These are phyloP conservation scores for Pholiota conissans DNA, from an alignment of 768 basidiomycete species.

Conservation along the genomic window DNA sequence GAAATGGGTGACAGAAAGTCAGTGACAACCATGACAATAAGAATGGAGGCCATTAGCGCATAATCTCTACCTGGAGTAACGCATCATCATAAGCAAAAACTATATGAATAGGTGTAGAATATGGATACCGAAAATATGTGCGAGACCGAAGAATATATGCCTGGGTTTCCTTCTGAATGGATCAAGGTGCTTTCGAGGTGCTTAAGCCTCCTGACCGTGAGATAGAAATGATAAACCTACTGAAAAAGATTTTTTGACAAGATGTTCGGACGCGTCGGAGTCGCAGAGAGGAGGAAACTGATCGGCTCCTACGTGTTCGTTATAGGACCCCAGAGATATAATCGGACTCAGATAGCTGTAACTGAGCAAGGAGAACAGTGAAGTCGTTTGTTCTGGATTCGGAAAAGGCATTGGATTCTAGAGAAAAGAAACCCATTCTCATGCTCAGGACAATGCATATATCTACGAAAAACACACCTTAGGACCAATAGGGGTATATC, in stretches of 20 bases:
- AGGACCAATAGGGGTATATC: constrained; percentile 51
- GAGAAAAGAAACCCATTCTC: not conserved
- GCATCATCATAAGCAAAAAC: not conserved
- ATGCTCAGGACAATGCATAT: not conserved
- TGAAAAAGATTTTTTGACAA: constrained; percentile 16
- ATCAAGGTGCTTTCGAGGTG: constrained; percentile 33
- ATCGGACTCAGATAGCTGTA: constrained; percentile 55
- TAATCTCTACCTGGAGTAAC: constrained; percentile 21
- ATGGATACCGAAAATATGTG: constrained; percentile 32
- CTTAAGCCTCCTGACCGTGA: constrained; percentile 11
- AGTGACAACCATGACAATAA: not conserved
- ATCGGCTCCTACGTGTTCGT: constrained; percentile 44
- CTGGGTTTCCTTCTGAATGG: constrained; percentile 36
- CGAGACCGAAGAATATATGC: constrained; percentile 47
- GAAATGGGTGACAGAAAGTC: not conserved
- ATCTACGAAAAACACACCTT: constrained; percentile 29
- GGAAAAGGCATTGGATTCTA: constrained; percentile 30
- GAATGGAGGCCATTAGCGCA: constrained; percentile 3
- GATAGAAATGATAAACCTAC: constrained; percentile 24
- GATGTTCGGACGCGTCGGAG: constrained; percentile 37
- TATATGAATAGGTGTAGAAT: not conserved
- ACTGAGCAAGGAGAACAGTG: constrained; percentile 37
- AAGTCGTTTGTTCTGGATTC: constrained; percentile 50
- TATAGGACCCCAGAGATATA: constrained; percentile 39
- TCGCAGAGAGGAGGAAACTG: constrained; percentile 61